These are phyloP conservation scores for Citropsis articulata DNA, from an alignment of 345 rosid species.

Conservation along the genomic window DNA sequence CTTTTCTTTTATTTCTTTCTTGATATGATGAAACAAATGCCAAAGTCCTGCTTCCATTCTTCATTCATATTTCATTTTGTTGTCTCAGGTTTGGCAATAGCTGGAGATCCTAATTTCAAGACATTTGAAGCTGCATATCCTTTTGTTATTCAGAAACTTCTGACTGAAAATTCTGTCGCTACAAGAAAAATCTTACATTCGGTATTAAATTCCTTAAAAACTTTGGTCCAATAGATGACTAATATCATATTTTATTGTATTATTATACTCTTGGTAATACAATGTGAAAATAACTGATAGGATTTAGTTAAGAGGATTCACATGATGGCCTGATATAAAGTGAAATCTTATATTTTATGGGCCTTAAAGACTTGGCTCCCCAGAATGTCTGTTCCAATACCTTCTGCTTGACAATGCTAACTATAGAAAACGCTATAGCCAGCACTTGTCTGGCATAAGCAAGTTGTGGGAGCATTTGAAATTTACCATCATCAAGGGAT, in stretches of 20 bases:
- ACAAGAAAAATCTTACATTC: constrained; percentile 76
- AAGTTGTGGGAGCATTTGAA: background rate
- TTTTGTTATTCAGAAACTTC: constrained; percentile 76
- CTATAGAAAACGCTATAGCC: background rate
- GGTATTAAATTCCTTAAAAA: constrained; percentile 39
- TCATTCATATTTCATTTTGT: constrained; percentile 15
- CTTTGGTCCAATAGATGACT: background rate
- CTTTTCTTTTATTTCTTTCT: background rate
- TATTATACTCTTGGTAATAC: background rate
- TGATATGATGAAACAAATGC: background rate
- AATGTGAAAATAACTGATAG: background rate
- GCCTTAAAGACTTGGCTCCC: background rate
- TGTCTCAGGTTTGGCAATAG: constrained; percentile 76
- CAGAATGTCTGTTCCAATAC: background rate
- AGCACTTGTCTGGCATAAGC: background rate
- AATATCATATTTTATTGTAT: background rate
- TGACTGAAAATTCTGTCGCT: constrained; percentile 71
- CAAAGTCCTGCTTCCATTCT: background rate
- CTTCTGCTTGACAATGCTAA: background rate
- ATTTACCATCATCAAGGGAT: background rate
- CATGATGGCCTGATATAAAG: background rate
- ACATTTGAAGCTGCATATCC: constrained; percentile 97
- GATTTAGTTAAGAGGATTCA: constrained; percentile 2
- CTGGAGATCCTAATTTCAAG: constrained; percentile 78
- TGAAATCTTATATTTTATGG: background rate